Percentiles rank a stretch among this genome's conserved stretches.
Conservation (phyloP, 2,329 filamentous ascomycete genomes). For the Penicillium sumatraense region DNA sequence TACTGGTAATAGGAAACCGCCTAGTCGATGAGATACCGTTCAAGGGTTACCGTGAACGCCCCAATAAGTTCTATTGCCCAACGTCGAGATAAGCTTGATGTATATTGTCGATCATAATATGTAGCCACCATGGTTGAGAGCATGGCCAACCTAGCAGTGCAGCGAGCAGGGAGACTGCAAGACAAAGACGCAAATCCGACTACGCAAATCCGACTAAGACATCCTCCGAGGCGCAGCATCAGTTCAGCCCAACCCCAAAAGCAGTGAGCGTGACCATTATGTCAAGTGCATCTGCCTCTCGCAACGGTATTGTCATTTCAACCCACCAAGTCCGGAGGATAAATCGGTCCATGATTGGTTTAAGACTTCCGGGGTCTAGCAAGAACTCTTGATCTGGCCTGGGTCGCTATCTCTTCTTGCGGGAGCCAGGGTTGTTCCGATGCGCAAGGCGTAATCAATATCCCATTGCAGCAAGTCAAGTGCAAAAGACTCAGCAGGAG, state of each 20-base stretch:
- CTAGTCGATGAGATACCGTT: not conserved
- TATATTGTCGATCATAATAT: conserved; percentile 1
- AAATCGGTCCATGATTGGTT: conserved; percentile 22
- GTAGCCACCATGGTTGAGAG: not conserved
- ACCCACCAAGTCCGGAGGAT: conserved; percentile 21
- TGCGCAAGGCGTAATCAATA: not conserved
- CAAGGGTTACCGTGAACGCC: not conserved
- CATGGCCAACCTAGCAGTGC: not conserved
- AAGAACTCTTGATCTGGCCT: conserved; percentile 22
- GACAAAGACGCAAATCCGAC: not conserved
- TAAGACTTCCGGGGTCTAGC: conserved; percentile 6
- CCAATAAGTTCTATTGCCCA: not conserved
- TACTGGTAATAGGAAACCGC: not conserved
- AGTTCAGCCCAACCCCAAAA: not conserved
- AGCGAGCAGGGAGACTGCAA: not conserved
- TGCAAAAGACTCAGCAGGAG: too few relatives aligned
- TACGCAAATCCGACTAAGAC: not conserved
- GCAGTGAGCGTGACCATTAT: not conserved
- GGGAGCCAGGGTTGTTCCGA: conserved; percentile 19
- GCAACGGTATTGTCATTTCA: conserved; percentile 18
- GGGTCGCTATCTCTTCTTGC: conserved; percentile 13
- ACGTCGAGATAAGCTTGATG: conserved; percentile 1
- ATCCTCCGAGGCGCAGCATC: not conserved
- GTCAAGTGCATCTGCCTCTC: conserved; percentile 13
- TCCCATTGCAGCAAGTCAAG: too few relatives aligned